These are phyloP conservation scores for Poterioochromonas sp. DNA, from an alignment of 352 stramenopile species.

Conservation along the genomic window DNA sequence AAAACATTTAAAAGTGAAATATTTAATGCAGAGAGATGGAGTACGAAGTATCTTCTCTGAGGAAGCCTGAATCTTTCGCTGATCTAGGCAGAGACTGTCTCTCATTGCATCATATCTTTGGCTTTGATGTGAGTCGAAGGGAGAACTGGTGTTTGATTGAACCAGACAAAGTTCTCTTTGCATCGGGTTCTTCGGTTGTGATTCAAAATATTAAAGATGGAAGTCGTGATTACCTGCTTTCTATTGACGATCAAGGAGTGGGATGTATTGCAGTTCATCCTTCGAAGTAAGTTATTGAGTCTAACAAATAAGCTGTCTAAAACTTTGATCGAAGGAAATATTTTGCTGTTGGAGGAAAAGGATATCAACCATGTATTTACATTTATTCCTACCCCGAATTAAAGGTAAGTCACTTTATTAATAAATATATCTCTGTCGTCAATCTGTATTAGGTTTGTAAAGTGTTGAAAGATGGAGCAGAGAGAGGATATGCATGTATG, in stretches of 20 bases:
- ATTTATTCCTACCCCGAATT: constrained; percentile 71
- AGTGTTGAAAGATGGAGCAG: constrained; percentile 67
- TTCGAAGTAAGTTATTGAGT: constrained; percentile 38
- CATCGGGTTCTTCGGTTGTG: constrained; percentile 39
- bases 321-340: constrained; percentile 44
- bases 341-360: constrained; percentile 76
- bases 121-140: constrained; percentile 36
- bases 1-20: too few species aligned
- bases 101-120: constrained; percentile 45
- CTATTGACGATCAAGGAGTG: constrained; percentile 41
- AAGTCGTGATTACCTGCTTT: constrained; percentile 38
- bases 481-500: constrained; percentile 56
- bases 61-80: neutral
- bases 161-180: constrained; percentile 34
- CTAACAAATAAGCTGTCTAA: neutral
- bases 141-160: constrained; percentile 46
- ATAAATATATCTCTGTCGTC: neutral
- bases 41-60: neutral
- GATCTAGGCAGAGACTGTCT: constrained; percentile 29
- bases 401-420: constrained; percentile 44
- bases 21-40: too few species aligned
- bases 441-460: constrained; percentile 35
- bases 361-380: constrained; percentile 66
- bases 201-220: constrained; percentile 42
- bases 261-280: constrained; percentile 46